Base-by-base conservation (phyloP, 2,329 filamentous ascomycete species). In the Fusarium incarnatum region DNA sequence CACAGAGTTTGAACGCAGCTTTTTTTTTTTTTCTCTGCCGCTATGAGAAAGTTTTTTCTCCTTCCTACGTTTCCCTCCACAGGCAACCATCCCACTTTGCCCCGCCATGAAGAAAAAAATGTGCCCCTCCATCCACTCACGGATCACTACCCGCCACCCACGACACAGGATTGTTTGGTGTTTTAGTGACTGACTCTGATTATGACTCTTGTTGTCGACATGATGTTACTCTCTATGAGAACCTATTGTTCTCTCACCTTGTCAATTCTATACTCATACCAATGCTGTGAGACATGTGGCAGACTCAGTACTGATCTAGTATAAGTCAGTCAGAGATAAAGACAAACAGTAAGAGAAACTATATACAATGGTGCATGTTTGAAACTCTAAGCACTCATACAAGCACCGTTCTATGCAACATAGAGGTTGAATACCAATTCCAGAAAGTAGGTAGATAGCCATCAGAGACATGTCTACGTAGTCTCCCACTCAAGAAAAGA, bases 121-220 rank as follows among this genome's bases (percentile, higher is more conserved):
- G 40, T 45, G 54, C 63, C 55, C 66, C 64, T 68, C 64, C 45
- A 70, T 68, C 64, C 48, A 70, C 60, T 30, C 66, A 70, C 52
- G 45, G 40, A 55, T 63, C 50, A 70, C 53, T 7, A 25, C 47
- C 65, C 49, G 66, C 60, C 65, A 68, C 65, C 60, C 41, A 55
- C 60, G 40, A 68, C 60, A 52, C 23, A 44, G 27, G 22, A 12
- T 40, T 52, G 11, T 55, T 46, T 68, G 48, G 41, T 64, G 65
- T 64, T 64, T 60, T 20, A 18, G 25, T 44, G 44, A 66, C 37
- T 68, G 44, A 61, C 42, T 68, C 40, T 50, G 54, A 28, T 37
- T 49, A 27, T 60, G n/a, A 45, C 25, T 49, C 54, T 45, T 50
- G 58, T 50, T 37, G 18, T 37, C 18, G 34, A 37, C 53, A 64